A percentile compares a stretch with the other conserved stretches of the same genome.
These are phyloP conservation scores for Tetrahymena borealis DNA, from an alignment of 73 alveolate species.

Conservation along the genomic window DNA sequence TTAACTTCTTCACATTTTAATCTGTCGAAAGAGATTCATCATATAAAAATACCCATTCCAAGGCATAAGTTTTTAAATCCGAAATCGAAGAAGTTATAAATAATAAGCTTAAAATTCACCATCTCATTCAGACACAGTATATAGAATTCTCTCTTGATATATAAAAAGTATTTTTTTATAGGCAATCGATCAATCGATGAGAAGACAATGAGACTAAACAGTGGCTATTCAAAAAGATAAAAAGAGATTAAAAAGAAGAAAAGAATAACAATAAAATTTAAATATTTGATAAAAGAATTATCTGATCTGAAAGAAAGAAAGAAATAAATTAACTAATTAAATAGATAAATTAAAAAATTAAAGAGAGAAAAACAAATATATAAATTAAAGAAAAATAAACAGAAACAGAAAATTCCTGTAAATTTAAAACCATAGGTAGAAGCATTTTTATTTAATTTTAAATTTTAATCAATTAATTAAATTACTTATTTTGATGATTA, in stretches of 20 bases:
- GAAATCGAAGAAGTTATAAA: background rate
- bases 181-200: background rate
- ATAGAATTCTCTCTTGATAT: background rate
- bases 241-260: background rate
- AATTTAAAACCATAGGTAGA: too few species aligned
- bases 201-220: background rate
- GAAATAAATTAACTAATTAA: too few species aligned
- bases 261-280: too few species aligned
- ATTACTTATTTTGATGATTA: too few species aligned
- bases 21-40: background rate
- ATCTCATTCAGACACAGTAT: background rate
- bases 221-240: background rate
- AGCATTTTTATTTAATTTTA: too few species aligned
- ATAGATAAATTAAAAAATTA: too few species aligned
- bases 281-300: too few species aligned
- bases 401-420: too few species aligned
- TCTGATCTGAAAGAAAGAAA: too few species aligned
- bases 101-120: background rate
- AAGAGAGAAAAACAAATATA: too few species aligned
- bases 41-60: background rate
- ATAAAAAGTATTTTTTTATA: background rate
- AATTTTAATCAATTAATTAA: too few species aligned
- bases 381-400: too few species aligned
- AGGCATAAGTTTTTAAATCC: background rate
- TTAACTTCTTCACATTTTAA: background rate